phyloP scores from a whole-genome alignment of 2,329 filamentous ascomycete genomes.

The Rhynchosporium secalis region DNA sequence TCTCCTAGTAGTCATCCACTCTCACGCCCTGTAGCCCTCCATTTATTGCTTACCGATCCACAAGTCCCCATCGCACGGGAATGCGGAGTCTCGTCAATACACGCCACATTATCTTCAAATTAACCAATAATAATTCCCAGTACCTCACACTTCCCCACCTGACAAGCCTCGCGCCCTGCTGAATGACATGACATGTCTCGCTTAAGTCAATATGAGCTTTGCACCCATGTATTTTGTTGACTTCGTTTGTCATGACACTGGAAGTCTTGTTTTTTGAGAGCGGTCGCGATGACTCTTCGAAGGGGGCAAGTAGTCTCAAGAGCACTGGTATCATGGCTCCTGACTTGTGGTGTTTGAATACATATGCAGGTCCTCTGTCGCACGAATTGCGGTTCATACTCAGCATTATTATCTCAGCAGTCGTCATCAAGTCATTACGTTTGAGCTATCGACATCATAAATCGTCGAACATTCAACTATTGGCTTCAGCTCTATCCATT shows the following conservation, averaged over 20 bases:
- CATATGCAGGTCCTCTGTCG: background rate
- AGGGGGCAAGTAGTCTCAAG: background rate
- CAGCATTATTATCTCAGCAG: background rate
- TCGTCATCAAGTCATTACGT: slow-evolving; percentile 1
- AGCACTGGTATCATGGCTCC: background rate
- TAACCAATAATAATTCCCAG: background rate
- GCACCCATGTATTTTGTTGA: background rate
- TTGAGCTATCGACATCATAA: background rate
- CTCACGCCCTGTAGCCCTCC: slow-evolving; percentile 1
- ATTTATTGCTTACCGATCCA: background rate
- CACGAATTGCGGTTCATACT: background rate
- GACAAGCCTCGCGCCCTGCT: slow-evolving; percentile 7
- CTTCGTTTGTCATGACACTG: background rate
- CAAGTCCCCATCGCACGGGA: too few relatives aligned
- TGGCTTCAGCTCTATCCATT: background rate
- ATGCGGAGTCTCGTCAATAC: background rate
- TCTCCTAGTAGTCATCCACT: background rate
- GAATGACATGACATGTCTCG: slow-evolving; percentile 1
- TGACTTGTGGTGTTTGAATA: background rate
- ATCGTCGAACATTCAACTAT: background rate
- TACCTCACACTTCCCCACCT: background rate
- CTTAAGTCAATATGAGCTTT: background rate
- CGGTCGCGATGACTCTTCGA: background rate
- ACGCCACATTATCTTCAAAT: background rate
- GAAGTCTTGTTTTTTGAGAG: background rate